Evolutionary conservation across 202 grass and related monocot genomes (phyloP).

Genomic region (Musa balbisiana): DNA sequence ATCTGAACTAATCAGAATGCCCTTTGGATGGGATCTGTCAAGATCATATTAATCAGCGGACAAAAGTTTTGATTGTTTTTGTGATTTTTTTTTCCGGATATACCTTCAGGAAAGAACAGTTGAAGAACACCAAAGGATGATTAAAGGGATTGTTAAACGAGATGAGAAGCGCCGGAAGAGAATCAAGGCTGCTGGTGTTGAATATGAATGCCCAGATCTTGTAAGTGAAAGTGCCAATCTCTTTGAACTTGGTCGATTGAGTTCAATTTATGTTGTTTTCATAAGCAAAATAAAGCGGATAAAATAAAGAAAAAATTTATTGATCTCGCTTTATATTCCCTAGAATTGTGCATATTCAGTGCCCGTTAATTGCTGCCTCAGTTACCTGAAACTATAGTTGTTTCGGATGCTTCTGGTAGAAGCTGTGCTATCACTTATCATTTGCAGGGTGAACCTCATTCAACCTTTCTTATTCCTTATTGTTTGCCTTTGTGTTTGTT

Average conservation of each 20-base stretch:
- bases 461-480: neutral
- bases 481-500: no score
- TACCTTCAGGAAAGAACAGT: slow-evolving; percentile 61
- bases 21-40: no score
- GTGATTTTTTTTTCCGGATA: slow-evolving; percentile 1
- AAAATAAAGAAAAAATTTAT: no score
- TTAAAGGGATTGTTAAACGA: slow-evolving; percentile 61
- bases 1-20: no score
- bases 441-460: neutral
- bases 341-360: neutral
- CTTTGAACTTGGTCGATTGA: neutral
- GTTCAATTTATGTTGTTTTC: no score
- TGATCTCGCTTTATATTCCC: no score
- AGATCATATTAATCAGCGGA: no score
- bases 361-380: neutral
- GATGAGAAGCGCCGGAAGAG: slow-evolving; percentile 72
- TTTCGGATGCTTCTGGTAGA: slow-evolving; percentile 2
- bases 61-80: no score
- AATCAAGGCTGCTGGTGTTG: slow-evolving; percentile 73
- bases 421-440: no score
- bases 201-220: slow-evolving; percentile 72
- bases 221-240: slow-evolving; percentile 36
- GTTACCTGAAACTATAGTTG: no score
- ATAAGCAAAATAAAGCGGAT: no score
- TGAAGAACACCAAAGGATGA: slow-evolving; percentile 67